Base-by-base conservation (phyloP, 176 grass and related monocot genomes). In the Cymbopogon citratus region DNA sequence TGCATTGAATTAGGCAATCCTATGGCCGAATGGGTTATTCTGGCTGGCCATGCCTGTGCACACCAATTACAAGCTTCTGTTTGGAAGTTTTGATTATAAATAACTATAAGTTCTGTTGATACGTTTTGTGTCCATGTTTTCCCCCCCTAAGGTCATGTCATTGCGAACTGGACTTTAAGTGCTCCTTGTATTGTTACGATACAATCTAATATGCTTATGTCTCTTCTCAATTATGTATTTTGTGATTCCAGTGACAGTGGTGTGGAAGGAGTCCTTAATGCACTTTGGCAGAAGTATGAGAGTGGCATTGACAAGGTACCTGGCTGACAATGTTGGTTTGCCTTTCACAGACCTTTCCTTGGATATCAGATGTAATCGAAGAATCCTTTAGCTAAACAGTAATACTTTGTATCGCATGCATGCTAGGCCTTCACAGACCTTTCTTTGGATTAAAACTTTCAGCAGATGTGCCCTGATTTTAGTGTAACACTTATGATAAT, bases 281-380 rank as follows among this genome's bases (percentile, higher is more conserved):
- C 63, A 34, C 86, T 99, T 80, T 99, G 96, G 96, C 85, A 93
- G 48, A 93, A 86, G 90, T 99, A 99, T 12, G 92, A 95, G 75
- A 88, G 86, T 88, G 76, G 88, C 15, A 89, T 95, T 14, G 96
- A 95, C 68, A 99, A 99, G 96, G 96, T 99, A 93, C 56, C 63
- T 49, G 57, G 63, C 2, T 45, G 62, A 68, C 23, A 36, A 80
- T 65, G 10, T 38, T 82, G 27, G 39, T 40, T 75, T 70, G 26
- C 41, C 39, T 39, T 39, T 69, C 18, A 45, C 18, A 21, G 35
- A 56, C 9, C 61, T 86, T 25, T 71, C 75, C 70, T 35, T 51
- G n/a, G 27, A 72, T 29, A 74, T 69, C 35, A 62, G 5, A 82
- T 77, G 62, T 75, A 33, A 16, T 19, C 4, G 39, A 69, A 69